These are phyloP conservation scores for Aspergillus japonicus DNA, from an alignment of 2,329 filamentous ascomycete species.

Conservation along the genomic window DNA sequence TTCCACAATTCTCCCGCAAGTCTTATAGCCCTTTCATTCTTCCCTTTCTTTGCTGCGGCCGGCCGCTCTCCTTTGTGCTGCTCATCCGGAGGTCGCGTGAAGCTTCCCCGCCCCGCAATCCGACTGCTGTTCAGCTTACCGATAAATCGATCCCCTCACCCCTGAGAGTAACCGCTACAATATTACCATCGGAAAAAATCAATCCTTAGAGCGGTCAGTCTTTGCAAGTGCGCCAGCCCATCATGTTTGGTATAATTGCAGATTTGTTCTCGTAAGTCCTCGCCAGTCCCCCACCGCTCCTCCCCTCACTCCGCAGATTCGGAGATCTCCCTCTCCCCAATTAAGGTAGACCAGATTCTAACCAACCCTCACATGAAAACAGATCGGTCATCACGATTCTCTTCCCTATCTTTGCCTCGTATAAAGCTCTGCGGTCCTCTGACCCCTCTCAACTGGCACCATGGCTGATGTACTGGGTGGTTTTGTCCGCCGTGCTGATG, in stretches of 20 bases:
- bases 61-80: conserved; percentile 14
- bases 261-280: conserved; percentile 72
- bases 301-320: not conserved
- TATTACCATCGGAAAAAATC: not conserved
- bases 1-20: not conserved
- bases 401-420: conserved; percentile 94
- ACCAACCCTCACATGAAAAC: conserved; percentile 11
- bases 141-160: not conserved
- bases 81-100: conserved; percentile 17
- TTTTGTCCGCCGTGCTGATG: conserved; percentile 76
- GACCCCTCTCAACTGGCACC: conserved; percentile 86
- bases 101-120: conserved; percentile 18
- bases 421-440: conserved; percentile 92
- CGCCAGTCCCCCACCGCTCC: not conserved
- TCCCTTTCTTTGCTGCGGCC: conserved; percentile 12
- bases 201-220: not conserved
- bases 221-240: conserved; percentile 16
- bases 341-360: conserved; percentile 4
- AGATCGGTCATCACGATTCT: conserved; percentile 86
- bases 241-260: conserved; percentile 75
- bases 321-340: not conserved
- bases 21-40: conserved; percentile 1
- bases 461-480: conserved; percentile 99
- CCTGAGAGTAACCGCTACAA: not conserved
- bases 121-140: conserved; percentile 13